Conservation (phyloP, 257 asterid species). For the Solanum rostratum region DNA sequence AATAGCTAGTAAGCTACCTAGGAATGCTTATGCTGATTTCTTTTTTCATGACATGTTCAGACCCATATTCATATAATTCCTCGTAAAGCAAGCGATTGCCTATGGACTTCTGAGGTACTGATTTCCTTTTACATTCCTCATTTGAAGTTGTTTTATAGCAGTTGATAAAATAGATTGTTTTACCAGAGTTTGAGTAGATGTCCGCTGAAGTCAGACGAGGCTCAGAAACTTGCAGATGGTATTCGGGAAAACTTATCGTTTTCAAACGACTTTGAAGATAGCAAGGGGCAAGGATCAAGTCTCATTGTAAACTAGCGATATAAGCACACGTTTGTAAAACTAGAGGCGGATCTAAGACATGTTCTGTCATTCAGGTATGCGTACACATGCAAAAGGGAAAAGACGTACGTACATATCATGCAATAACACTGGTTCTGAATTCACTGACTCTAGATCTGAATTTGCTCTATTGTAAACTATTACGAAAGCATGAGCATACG, state of each 20-base stretch:
- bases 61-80: slow-evolving; percentile 97
- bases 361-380: background rate
- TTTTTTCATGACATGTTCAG: slow-evolving; percentile 37
- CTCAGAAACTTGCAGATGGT: slow-evolving; percentile 40
- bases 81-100: slow-evolving; percentile 74
- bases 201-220: slow-evolving; percentile 60
- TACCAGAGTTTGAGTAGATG: slow-evolving; percentile 51
- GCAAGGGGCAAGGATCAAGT: slow-evolving; percentile 42
- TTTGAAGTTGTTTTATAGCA: background rate
- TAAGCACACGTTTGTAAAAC: background rate
- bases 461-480: background rate
- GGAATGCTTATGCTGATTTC: background rate
- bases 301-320: slow-evolving; percentile 25
- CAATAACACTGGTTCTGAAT: background rate
- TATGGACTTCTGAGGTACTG: slow-evolving; percentile 89
- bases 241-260: slow-evolving; percentile 49
- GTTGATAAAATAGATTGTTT: background rate
- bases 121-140: background rate
- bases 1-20: background rate
- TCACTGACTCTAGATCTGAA: background rate
- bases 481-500: background rate
- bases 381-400: background rate
- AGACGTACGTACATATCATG: background rate
- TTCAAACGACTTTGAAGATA: slow-evolving; percentile 24
- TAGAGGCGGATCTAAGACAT: background rate